These are phyloP conservation scores for Lathyrus sativus DNA, from an alignment of 306 rosid genomes.

Conservation along the genomic window DNA sequence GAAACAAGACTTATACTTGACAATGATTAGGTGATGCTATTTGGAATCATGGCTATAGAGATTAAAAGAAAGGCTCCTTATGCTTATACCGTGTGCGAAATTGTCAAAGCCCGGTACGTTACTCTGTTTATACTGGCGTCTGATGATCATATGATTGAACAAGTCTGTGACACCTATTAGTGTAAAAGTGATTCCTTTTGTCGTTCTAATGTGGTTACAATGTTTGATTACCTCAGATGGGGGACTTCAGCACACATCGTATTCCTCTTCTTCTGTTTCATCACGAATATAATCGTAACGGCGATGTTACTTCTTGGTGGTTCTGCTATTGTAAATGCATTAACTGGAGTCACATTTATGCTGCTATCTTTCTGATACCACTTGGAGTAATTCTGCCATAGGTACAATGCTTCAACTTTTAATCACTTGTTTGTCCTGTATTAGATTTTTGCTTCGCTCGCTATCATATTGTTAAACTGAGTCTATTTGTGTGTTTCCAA, in stretches of 20 bases:
- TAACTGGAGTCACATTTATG: too few relatives aligned
- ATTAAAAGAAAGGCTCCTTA: too few relatives aligned
- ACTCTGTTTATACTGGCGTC: background rate
- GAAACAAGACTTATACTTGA: constrained; percentile 95
- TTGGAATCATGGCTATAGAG: too few relatives aligned
- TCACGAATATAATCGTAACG: constrained; percentile 85
- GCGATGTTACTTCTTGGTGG: constrained; percentile 98
- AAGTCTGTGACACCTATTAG: background rate
- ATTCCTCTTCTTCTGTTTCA: constrained; percentile 77
- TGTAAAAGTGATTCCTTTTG: background rate
- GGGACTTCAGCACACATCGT: constrained; percentile 82
- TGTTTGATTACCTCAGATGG: constrained; percentile 65
- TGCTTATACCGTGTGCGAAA: too few relatives aligned
- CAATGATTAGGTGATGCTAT: too few relatives aligned
- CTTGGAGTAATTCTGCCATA: too few relatives aligned
- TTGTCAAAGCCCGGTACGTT: constrained; percentile 88
- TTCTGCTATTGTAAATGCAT: constrained; percentile 88
- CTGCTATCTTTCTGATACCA: too few relatives aligned
- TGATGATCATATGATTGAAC: background rate
- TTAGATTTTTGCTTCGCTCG: too few relatives aligned
- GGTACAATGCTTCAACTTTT: too few relatives aligned
- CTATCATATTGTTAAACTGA: too few relatives aligned
- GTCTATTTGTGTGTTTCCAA: too few relatives aligned
- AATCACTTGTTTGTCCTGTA: too few relatives aligned
- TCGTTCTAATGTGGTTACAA: constrained; percentile 15